Evolutionary conservation across 148 eudicot species (phyloP), one percentile per base, ranked within the genome.

Genomic region (Limonium bicolor): DNA sequence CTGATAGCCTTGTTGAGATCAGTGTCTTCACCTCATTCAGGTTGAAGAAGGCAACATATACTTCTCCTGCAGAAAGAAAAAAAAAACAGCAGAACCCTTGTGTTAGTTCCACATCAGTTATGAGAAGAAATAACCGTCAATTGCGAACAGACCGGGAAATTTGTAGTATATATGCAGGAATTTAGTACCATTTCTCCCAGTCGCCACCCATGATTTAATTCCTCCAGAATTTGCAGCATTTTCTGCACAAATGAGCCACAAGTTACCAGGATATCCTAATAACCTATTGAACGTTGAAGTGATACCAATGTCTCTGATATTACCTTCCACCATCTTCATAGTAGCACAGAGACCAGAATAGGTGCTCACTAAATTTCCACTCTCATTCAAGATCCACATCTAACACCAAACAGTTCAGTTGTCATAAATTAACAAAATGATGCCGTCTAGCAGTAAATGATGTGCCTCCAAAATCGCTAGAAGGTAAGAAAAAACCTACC

Each of bases 271-370:
- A 8, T 13, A 16, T 3, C 8, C 19, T 13, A 20, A 2, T 2
- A 13, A 17, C 4, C 15, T 20, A 45, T 41, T 14, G 19, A 40
- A 13, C 34, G 36, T 41, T 29, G 29, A 6, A 14, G 32, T 8
- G 20, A 7, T 21, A 26, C 19, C 36, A 29, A 12, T 4, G 37
- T 4, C 34, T 24, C 13, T 6, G 27, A 35, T 16, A n/a, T 55
- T 48, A 82, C 96, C 96, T 85, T 67, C 51, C 21, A 58, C 55
- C n/a, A 17, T 50, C 38, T 60, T 62, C 51, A 81, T 27, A 4
- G 74, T 60, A 32, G 80, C 95, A 67, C 97, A 84, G 53, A 67
- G 63, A 52, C 97, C 87, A 17, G 95, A 73, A 59, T 84, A 84
- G 56, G 72, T 73, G 60, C 58, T 90, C 53, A 33, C 47, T 41